Evolutionary conservation across 345 rosid species (phyloP), one percentile per base, ranked within the genome.

Genomic region (Eucalyptus cloeziana): DNA sequence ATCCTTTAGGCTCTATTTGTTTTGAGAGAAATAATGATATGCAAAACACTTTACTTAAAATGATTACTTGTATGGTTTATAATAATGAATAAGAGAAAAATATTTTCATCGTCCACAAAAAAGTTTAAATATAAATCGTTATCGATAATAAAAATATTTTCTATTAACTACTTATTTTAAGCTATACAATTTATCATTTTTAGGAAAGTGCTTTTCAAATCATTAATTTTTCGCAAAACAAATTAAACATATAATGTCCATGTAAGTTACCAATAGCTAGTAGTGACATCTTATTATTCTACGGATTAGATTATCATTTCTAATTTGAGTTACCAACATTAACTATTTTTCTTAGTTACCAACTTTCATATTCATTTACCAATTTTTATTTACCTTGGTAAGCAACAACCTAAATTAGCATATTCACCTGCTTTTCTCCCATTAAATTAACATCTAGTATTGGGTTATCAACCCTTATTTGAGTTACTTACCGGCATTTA

Each of bases 211-310:
- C 1, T 33, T 71, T 33, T 1, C 13, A 71, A 2, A 71, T 71
- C 13, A 10, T 71, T 71, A 11, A 71, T 71, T 71, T 71, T 69
- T 5, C 0, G 0, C 0, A 0, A 62, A 60, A 62, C 17, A 62
- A 30, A 17, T 3, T 5, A 33, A 69, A 3, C 43, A 17, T 69
- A 71, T 76, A 40, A 12, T 76, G 7, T 22, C 15, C 30, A 76
- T 40, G 27, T 21, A 10, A 76, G 30, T 25, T 25, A 40, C 27
- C 15, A 21, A 10, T 21, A 76, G 85, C 16, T 40, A 21, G 8
- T 2, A 21, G 15, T 40, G 3, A 40, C 85, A 76, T 76, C 27
- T 76, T 40, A 6, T 37, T 76, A 7, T 76, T 13, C 85, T 76
- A 40, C 6, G 8, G 8, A 40, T 40, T 76, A 21, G 27, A 12